Evolutionary conservation across 768 basidiomycete species (phyloP).

Genomic region (Strobilomyces echinocephalus): DNA sequence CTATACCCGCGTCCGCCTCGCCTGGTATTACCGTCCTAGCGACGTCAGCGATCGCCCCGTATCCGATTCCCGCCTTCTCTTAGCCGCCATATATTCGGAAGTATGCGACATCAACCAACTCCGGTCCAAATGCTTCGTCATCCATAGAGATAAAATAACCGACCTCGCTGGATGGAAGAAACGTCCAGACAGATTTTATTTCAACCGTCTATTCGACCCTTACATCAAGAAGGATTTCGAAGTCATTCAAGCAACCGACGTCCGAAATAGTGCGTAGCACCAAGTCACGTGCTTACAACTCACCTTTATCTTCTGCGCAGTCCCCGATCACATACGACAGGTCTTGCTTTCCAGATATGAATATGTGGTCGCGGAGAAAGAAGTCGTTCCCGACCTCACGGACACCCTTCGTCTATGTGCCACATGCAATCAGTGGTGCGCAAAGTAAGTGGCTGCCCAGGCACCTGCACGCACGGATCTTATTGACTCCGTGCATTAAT

Average conservation of each 20-base stretch:
- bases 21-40: constrained; percentile 95
- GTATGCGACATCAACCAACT: constrained; percentile 93
- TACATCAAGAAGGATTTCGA: constrained; percentile 99
- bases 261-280: constrained; percentile 74
- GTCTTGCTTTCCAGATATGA: constrained; percentile 80
- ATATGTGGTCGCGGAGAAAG: constrained; percentile 93
- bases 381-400: constrained; percentile 85
- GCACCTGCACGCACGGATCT: constrained; percentile 13
- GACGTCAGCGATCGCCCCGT: constrained; percentile 92
- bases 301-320: constrained; percentile 36
- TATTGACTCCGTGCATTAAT: constrained; percentile 23
- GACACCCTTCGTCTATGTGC: constrained; percentile 82
- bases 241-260: constrained; percentile 79
- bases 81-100: constrained; percentile 96
- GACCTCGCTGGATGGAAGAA: constrained; percentile 94
- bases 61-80: constrained; percentile 84
- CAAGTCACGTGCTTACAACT: constrained; percentile 19
- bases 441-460: constrained; percentile 53
- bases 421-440: constrained; percentile 84
- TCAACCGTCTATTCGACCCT: constrained; percentile 91
- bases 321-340: constrained; percentile 76
- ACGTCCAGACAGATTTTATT: constrained; percentile 93
- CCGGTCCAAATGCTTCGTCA: constrained; percentile 88
- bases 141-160: constrained; percentile 92
- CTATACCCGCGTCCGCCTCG: constrained; percentile 82